phyloP scores from a whole-genome alignment of 108 stramenopile species.

The Nitzschia sp. region DNA sequence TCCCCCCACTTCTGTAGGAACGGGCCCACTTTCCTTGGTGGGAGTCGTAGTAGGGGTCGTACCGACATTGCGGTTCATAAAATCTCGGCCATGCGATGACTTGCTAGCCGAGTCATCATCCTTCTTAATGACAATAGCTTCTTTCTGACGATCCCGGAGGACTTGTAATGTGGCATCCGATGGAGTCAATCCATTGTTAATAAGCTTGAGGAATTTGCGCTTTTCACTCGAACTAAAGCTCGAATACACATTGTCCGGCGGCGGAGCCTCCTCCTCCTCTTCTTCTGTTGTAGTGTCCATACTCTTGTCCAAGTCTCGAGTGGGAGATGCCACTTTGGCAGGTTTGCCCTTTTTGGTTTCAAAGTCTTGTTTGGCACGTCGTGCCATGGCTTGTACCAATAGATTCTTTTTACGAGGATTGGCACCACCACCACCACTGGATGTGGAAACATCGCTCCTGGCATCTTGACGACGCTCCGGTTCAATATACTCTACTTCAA shows the following conservation, averaged over 20 bases:
- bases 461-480: slow-evolving; percentile 18
- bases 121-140: not conserved
- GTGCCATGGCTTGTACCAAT: slow-evolving; percentile 1
- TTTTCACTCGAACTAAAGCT: slow-evolving; percentile 69
- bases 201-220: slow-evolving; percentile 70
- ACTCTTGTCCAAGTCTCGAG: not conserved
- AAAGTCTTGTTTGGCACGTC: slow-evolving; percentile 16
- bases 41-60: no score
- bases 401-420: slow-evolving; percentile 13
- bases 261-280: not conserved
- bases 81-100: not conserved
- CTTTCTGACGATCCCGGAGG: slow-evolving; percentile 39
- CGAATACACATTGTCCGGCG: slow-evolving; percentile 51
- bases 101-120: not conserved
- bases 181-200: slow-evolving; percentile 67
- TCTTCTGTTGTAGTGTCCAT: not conserved
- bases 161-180: slow-evolving; percentile 33
- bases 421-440: not conserved
- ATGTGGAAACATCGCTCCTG: not conserved
- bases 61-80: not conserved
- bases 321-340: not conserved
- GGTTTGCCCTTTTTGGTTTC: slow-evolving; percentile 4
- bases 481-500: slow-evolving; percentile 73
- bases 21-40: not conserved
- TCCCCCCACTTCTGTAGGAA: not conserved